Percentiles rank a stretch among this genome's conserved stretches.
Evolutionary conservation across 305 asterid genomes (phyloP).

Genomic region (Solanum chacoense): DNA sequence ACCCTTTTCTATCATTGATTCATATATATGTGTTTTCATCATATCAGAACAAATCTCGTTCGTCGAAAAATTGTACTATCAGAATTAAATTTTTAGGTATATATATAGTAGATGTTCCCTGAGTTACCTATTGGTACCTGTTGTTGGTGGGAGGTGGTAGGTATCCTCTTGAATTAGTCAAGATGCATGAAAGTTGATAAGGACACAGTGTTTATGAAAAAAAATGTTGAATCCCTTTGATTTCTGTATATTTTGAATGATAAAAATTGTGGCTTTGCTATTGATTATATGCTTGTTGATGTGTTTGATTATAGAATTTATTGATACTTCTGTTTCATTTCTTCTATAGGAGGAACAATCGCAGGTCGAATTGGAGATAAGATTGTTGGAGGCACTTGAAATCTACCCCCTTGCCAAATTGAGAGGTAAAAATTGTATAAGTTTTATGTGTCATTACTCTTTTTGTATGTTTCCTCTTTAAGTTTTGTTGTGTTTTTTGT

Average conservation of each 20-base stretch:
- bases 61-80: background rate
- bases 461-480: background rate
- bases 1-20: background rate
- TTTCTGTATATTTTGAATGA: background rate
- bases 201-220: background rate
- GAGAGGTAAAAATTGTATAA: constrained; percentile 27
- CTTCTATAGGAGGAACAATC: constrained; percentile 45
- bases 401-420: constrained; percentile 87
- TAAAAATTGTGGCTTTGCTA: background rate
- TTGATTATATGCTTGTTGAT: background rate
- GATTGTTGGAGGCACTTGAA: constrained; percentile 74
- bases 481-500: background rate
- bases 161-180: background rate
- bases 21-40: background rate
- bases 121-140: background rate
- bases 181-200: background rate
- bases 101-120: background rate
- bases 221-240: background rate
- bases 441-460: background rate
- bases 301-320: background rate
- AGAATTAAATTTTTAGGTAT: background rate
- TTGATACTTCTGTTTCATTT: background rate
- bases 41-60: background rate
- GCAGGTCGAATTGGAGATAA: constrained; percentile 85
- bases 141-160: background rate